Base-by-base conservation (phyloP, 108 stramenopile species). In the Parietichytrium sp. region DNA sequence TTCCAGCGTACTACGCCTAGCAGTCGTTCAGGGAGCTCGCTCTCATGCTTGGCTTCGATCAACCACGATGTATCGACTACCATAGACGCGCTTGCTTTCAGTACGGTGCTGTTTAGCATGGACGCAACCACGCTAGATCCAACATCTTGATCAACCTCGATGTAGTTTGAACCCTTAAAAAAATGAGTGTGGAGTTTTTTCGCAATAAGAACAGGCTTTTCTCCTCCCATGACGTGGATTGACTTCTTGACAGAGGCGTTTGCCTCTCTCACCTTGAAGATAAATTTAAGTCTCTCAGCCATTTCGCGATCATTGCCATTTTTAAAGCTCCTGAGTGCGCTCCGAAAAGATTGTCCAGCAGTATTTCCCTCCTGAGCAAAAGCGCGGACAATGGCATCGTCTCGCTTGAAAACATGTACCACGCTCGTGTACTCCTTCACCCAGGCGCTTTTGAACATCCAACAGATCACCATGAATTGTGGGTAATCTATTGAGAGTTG, bases 71-170 rank as follows among this genome's bases (percentile, higher is more conserved):
- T 72, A 25, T 72, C 61, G 3, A 72, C 45, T 6, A 72, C 45
- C 38, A 72, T 33, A 6, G 29, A 3, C 42, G 61, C 1, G 61
- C 61, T 27, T 7, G 61, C 61, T 2, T 72, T 72, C 10, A 38
- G 7, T n/a, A 72, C 20, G 10, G 61, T 72, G 20, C 33, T 72
- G 6, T 72, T 7, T 42, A 72, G 25, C 10, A 72, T 72, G 1
- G 61, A 72, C 20, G 61, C 61, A 33, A 42, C 45, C 23, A 42
- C 45, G 42, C 61, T 72, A 20, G 38, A 45, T n/a, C 61, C 25
- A 1, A 72, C 61, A 27, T 72, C 61, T n/a, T 72, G 61, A 27
- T 72, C 61, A 25, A 18, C 36, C 61, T 72, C 61, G 42, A 72
- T 10, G 20, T 72, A 72, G 2, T 72, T 72, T 72, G 10, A n/a